A percentile compares a stretch with the other conserved stretches of the same genome.
Conservation (phyloP, 2,329 filamentous ascomycete species). For the Penicillium hordei region DNA sequence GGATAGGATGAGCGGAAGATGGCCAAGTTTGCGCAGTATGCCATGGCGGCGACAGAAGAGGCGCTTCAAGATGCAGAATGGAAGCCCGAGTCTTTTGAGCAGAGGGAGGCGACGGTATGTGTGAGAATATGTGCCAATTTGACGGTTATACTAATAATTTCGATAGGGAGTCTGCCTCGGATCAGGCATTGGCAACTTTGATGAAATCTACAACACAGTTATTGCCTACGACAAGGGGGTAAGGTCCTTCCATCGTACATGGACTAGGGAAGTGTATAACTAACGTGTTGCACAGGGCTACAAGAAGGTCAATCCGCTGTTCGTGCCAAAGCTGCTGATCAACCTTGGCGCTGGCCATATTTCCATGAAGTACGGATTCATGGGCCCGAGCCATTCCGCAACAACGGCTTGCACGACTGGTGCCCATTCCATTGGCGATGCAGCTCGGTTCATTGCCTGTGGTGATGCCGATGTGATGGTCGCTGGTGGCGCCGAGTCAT, state of each 20-base stretch:
- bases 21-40: slow-evolving; percentile 91
- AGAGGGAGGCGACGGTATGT: slow-evolving; percentile 68
- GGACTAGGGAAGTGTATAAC: neutral
- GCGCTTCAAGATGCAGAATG: slow-evolving; percentile 81
- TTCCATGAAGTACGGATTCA: slow-evolving; percentile 86
- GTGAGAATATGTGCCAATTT: slow-evolving; percentile 1
- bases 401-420: slow-evolving; percentile 97
- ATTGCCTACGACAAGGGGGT: slow-evolving; percentile 72
- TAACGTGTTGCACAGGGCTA: slow-evolving; percentile 64
- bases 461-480: slow-evolving; percentile 95
- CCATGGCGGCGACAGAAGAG: slow-evolving; percentile 80
- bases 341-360: slow-evolving; percentile 94
- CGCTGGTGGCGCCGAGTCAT: slow-evolving; percentile 91
- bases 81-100: slow-evolving; percentile 60
- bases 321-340: slow-evolving; percentile 89
- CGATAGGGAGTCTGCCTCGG: slow-evolving; percentile 80
- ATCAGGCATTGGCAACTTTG: slow-evolving; percentile 91
- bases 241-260: slow-evolving; percentile 31
- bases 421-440: slow-evolving; percentile 91
- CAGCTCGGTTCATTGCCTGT: slow-evolving; percentile 84
- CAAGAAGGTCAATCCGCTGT: slow-evolving; percentile 86
- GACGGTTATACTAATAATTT: neutral
- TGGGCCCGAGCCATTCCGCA: slow-evolving; percentile 85
- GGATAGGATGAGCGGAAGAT: slow-evolving; percentile 70
- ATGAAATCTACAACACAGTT: slow-evolving; percentile 84